Evolutionary conservation across 768 basidiomycete species (phyloP).

Genomic region (Pulveroboletus sp.): DNA sequence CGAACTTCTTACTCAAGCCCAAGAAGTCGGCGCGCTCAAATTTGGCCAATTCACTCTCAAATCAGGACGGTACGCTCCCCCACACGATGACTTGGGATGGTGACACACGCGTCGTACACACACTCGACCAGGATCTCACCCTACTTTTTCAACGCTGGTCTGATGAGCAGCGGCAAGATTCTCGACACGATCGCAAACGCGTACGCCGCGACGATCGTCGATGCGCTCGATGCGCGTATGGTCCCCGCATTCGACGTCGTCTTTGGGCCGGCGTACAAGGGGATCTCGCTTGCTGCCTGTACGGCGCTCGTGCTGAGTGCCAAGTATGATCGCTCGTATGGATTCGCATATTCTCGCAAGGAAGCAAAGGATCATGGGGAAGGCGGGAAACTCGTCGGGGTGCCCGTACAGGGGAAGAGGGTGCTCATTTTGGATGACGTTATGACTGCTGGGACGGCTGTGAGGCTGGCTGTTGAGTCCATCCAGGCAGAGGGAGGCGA

Average conservation of each 20-base stretch:
- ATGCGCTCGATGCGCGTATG: conserved; percentile 27
- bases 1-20: conserved; percentile 63
- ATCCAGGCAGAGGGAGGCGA: conserved; percentile 66
- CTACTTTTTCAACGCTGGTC: conserved; percentile 96
- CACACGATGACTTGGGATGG: not conserved
- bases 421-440: conserved; percentile 96
- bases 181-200: conserved; percentile 73
- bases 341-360: conserved; percentile 91
- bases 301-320: conserved; percentile 73
- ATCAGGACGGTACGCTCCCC: conserved; percentile 76
- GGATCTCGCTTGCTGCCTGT: conserved; percentile 86
- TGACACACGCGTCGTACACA: not conserved
- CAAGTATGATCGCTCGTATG: conserved; percentile 59
- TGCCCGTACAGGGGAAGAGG: conserved; percentile 68
- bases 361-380: conserved; percentile 96
- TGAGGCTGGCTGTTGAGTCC: conserved; percentile 75
- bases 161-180: conserved; percentile 79
- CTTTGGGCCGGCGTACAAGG: conserved; percentile 98
- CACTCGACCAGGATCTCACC: conserved; percentile 63
- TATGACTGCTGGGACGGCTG: conserved; percentile 88
- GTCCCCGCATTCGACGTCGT: conserved; percentile 67
- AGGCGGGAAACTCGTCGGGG: conserved; percentile 87
- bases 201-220: conserved; percentile 78
- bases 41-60: conserved; percentile 94
- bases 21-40: conserved; percentile 69